Conservation (phyloP, 345 rosid species). For the Arabis hirsuta region DNA sequence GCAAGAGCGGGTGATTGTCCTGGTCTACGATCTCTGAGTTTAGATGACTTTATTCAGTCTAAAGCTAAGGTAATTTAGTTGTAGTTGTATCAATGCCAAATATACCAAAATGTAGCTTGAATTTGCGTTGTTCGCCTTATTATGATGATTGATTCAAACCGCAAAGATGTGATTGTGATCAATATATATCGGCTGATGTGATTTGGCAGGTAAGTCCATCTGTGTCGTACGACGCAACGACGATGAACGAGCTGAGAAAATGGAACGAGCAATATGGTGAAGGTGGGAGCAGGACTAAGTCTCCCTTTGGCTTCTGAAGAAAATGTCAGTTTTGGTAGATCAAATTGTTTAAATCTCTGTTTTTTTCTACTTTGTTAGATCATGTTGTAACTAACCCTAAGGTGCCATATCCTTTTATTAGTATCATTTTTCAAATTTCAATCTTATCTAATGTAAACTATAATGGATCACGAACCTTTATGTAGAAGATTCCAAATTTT, state of each 20-base stretch:
- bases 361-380: conserved; percentile 14
- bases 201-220: conserved; percentile 83
- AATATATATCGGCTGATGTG: conserved; percentile 16
- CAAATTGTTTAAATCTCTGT: background rate
- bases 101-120: background rate
- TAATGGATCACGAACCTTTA: background rate
- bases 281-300: conserved; percentile 84
- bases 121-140: background rate
- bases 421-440: background rate
- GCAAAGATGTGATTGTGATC: conserved; percentile 29
- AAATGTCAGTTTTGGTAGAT: conserved; percentile 17
- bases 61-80: conserved; percentile 76
- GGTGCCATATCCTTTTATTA: conserved; percentile 8
- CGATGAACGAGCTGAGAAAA: conserved; percentile 95
- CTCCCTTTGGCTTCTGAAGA: conserved; percentile 79
- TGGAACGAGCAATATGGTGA: conserved; percentile 99
- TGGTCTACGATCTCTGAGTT: conserved; percentile 60
- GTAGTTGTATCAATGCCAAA: conserved; percentile 20
- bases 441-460: conserved; percentile 1
- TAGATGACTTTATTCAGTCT: conserved; percentile 79
- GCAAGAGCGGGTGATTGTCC: conserved; percentile 46
- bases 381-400: conserved; percentile 23
- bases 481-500: too few relatives aligned
- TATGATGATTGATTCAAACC: background rate
- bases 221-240: conserved; percentile 78